phyloP scores from a whole-genome alignment of 2,329 filamentous ascomycete species.

The Ceratocystis alfenasii region DNA sequence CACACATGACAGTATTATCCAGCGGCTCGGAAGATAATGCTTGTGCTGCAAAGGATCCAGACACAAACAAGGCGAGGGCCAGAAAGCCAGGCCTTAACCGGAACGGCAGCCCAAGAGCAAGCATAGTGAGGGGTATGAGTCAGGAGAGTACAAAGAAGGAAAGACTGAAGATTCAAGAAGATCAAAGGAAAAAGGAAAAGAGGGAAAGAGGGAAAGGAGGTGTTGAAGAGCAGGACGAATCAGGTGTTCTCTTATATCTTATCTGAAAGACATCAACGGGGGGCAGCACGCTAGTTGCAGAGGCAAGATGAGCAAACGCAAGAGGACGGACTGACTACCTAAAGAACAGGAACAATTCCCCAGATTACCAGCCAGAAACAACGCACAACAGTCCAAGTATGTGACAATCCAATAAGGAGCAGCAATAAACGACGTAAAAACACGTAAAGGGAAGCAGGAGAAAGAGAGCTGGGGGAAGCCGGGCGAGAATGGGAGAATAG shows the following conservation, averaged over 20 bases:
- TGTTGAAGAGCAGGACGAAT: neutral
- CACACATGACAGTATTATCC: slow-evolving; percentile 21
- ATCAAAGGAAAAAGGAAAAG: neutral
- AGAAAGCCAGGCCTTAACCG: neutral
- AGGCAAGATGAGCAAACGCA: neutral
- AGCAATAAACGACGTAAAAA: slow-evolving; percentile 5
- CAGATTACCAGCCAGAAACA: neutral
- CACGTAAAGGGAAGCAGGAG: neutral
- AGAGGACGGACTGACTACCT: neutral
- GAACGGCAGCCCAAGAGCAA: neutral
- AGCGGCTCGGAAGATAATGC: slow-evolving; percentile 15
- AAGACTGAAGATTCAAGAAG: neutral
- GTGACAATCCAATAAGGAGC: slow-evolving; percentile 1
- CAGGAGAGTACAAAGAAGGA: neutral
- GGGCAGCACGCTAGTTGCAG: neutral
- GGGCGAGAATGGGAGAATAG: neutral
- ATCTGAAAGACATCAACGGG: neutral
- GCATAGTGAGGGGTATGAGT: neutral
- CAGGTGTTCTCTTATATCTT: slow-evolving; percentile 1
- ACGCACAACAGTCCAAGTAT: neutral
- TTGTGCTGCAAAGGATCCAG: slow-evolving; percentile 12
- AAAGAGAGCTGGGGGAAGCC: neutral
- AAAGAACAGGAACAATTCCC: neutral
- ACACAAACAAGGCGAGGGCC: slow-evolving; percentile 10
- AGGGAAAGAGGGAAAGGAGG: neutral